Evolutionary conservation across 805 yeast species (phyloP), one percentile per base, ranked within the genome.

Genomic region (Isabelozyma pseudorhagii): DNA sequence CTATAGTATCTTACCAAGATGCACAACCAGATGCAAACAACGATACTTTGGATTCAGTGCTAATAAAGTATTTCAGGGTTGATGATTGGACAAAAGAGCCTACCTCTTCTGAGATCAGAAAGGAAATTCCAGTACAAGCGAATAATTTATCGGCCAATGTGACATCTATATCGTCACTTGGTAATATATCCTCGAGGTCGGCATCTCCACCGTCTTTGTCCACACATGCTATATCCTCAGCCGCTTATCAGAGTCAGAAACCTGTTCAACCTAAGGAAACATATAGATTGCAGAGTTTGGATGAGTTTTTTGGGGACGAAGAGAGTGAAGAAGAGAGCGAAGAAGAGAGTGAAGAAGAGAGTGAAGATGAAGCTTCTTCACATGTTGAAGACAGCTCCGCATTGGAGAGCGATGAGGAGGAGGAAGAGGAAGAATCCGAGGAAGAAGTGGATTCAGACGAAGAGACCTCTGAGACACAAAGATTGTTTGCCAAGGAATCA

Each of bases 281-380:
- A 47, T 85, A 82, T 58, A 79, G 81, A 51, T 66, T 87, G 38
- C 96, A 89, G 63, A 87, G 92, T 50, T 69, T 92, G 50, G 97
- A 92, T 60, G 98, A 92, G 53, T 92, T 92, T 63, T 84, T 92
- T 56, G 86, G 71, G 48, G 47, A 10, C 15, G 62, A 55, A 61
- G 57, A 6, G 62, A 53, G 0, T 3, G 66, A 53, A 3, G 54
- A 52, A 8, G 50, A 49, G 4, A 64, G 55, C 2, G 67, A 59
- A 4, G 61, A 50, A 61, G 57, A 6, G 62, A 53, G 0, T 3
- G 66, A 53, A 3, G 54, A 52, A 8, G 50, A 49, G 4, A 64
- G 55, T 3, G 67, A 59, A 4, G 61, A 50, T 7, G 54, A 48
- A 28, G 54, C 47, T 13, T 50, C 47, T 5, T 56, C 48, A 6